Evolutionary conservation across 805 yeast species (phyloP).

Genomic region (Metschnikowia arizonensis): DNA sequence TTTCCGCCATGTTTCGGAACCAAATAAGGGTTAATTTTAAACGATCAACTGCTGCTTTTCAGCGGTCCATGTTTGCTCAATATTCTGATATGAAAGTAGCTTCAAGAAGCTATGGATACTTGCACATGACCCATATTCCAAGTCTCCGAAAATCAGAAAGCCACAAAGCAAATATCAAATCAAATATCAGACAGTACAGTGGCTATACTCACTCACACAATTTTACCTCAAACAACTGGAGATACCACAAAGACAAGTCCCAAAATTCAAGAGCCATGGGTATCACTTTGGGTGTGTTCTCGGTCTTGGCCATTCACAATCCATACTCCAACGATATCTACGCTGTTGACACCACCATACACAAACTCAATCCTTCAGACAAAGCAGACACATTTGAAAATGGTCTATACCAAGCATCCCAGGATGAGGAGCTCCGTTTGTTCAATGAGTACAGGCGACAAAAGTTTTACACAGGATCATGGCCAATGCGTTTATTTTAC

Average conservation of each 20-base stretch:
- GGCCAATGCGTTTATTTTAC: conserved; percentile 30
- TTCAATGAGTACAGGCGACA: conserved; percentile 30
- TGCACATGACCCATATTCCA: not conserved
- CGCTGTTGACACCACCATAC: conserved; percentile 21
- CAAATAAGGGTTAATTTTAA: not conserved
- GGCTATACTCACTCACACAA: not conserved
- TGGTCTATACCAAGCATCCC: conserved; percentile 60
- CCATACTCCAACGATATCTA: conserved; percentile 9
- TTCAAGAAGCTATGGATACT: not conserved
- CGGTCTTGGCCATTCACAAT: conserved; percentile 4
- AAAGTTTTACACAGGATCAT: conserved; percentile 20
- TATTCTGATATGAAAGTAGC: not conserved
- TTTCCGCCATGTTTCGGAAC: not conserved
- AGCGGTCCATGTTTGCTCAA: not conserved
- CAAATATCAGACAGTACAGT: not conserved
- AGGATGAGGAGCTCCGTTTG: conserved; percentile 46
- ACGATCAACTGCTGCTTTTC: not conserved
- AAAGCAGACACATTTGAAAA: conserved; percentile 64
- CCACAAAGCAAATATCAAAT: not conserved
- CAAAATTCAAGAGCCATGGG: conserved; percentile 4
- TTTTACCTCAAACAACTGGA: not conserved
- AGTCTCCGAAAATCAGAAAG: not conserved
- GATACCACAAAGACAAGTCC: not conserved
- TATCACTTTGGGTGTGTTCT: conserved; percentile 9
- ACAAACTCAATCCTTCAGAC: conserved; percentile 42